Conservation (phyloP, 2,329 filamentous ascomycete species). For the Clarireedia sp. region DNA sequence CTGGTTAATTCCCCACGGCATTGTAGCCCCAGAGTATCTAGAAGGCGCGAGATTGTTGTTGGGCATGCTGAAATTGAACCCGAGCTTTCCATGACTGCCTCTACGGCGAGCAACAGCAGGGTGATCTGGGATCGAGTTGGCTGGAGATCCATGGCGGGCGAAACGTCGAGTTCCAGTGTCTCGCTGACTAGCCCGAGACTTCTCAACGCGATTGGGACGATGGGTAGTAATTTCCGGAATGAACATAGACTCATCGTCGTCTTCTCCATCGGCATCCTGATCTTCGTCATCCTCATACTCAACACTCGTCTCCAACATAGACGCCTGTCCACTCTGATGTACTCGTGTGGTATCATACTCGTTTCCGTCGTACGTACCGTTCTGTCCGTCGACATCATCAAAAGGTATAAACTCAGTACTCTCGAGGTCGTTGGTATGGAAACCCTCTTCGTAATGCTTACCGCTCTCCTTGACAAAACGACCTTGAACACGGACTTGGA, state of each 20-base stretch:
- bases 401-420: neutral
- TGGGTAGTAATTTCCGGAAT: neutral
- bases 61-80: constrained; percentile 1
- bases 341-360: neutral
- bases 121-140: neutral
- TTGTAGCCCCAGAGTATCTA: constrained; percentile 18
- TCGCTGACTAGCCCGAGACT: neutral
- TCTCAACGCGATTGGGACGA: neutral
- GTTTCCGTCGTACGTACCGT: neutral
- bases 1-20: constrained; percentile 18
- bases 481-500: neutral
- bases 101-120: neutral
- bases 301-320: no score
- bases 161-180: neutral
- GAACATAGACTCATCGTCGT: neutral
- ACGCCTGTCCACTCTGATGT: neutral
- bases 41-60: constrained; percentile 12
- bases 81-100: neutral
- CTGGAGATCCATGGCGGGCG: neutral
- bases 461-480: constrained; percentile 5
- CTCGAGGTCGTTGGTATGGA: neutral
- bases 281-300: neutral
- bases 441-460: neutral
- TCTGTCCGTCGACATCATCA: neutral
- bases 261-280: neutral